phyloP scores from a whole-genome alignment of 2,329 filamentous ascomycete genomes.

The Talaromyces sp. region DNA sequence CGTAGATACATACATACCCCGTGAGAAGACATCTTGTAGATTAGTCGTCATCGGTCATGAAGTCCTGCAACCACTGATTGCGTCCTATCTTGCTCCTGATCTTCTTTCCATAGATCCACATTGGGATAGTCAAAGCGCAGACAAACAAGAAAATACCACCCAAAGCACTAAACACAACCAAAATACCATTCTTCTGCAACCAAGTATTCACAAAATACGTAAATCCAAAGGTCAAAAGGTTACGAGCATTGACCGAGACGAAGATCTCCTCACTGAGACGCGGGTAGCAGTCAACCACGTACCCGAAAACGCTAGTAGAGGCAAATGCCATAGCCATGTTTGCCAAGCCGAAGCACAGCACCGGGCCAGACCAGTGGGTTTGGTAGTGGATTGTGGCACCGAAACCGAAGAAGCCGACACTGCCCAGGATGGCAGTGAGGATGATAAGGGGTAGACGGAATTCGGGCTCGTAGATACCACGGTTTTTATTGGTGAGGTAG shows the following conservation, averaged over 20 bases:
- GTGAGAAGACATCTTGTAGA: background rate
- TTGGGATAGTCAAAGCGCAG: conserved; percentile 11
- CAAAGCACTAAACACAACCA: conserved; percentile 13
- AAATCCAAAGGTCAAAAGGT: conserved; percentile 15
- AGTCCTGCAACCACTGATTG: conserved; percentile 10
- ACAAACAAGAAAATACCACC: conserved; percentile 13
- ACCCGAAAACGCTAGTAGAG: conserved; percentile 13
- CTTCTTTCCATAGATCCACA: conserved; percentile 17
- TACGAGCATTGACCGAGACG: conserved; percentile 15
- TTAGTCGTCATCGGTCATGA: conserved; percentile 10
- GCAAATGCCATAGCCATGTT: conserved; percentile 17
- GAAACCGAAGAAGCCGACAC: conserved; percentile 15
- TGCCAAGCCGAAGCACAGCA: conserved; percentile 9
- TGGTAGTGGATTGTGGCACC: conserved; percentile 11
- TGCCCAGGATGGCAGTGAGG: conserved; percentile 7
- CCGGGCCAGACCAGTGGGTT: conserved; percentile 15
- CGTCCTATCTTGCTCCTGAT: conserved; percentile 13
- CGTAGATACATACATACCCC: background rate
- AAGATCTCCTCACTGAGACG: conserved; percentile 16
- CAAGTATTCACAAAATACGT: conserved; percentile 16
- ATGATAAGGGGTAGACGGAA: conserved; percentile 12
- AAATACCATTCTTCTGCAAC: conserved; percentile 3
- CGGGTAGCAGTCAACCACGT: conserved; percentile 17
- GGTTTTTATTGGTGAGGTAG: conserved; percentile 14
- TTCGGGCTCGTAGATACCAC: conserved; percentile 17